Percentiles rank a stretch among this genome's conserved stretches.
These are phyloP conservation scores for Nicotiana obtusifolia DNA, from an alignment of 257 asterid genomes.

Conservation along the genomic window DNA sequence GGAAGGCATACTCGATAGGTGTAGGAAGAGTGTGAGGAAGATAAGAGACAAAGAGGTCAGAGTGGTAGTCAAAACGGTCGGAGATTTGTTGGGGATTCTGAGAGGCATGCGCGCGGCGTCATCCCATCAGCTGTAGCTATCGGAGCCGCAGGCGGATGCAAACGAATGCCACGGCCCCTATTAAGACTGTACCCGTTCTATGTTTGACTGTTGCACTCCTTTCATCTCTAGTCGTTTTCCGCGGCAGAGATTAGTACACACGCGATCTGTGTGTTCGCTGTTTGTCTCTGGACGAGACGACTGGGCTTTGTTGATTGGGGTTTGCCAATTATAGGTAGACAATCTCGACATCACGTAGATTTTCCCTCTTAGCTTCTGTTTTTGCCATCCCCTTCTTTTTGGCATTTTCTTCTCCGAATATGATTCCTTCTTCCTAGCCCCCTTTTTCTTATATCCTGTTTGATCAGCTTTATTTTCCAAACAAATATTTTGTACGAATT, in stretches of 20 bases:
- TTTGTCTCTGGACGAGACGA: background rate
- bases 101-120: constrained; percentile 31
- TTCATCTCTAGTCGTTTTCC: constrained; percentile 10
- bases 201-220: constrained; percentile 14
- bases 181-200: background rate
- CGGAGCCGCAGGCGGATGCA: background rate
- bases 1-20: background rate
- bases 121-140: constrained; percentile 11
- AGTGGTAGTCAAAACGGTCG: constrained; percentile 16
- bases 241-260: constrained; percentile 7
- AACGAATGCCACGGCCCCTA: background rate
- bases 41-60: constrained; percentile 10
- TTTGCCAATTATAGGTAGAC: constrained; percentile 10
- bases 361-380: background rate
- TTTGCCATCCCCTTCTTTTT: constrained; percentile 12
- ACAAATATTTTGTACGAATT: background rate
- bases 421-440: background rate
- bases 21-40: background rate
- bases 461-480: background rate
- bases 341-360: constrained; percentile 10
- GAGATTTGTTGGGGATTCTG: constrained; percentile 16
- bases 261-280: background rate
- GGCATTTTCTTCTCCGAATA: constrained; percentile 24
- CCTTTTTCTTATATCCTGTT: background rate
- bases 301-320: background rate